These are phyloP conservation scores for Cystofilobasidium capitatum DNA, from an alignment of 768 basidiomycete species.

Conservation along the genomic window DNA sequence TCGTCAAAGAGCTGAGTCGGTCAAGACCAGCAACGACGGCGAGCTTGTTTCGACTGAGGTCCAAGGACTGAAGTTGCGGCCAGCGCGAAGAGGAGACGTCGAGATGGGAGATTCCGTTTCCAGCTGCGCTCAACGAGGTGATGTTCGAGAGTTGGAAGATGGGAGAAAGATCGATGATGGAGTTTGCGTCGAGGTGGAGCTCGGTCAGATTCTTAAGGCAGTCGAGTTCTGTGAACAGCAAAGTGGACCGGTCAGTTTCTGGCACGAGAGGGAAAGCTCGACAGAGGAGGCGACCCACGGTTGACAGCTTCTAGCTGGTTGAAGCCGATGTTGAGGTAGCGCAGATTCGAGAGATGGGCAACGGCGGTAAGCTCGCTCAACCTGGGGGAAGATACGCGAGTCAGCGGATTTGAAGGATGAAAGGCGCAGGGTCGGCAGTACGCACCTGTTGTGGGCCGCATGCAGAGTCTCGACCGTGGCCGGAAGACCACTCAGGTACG, in stretches of 20 bases:
- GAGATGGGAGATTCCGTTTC: conserved; percentile 56
- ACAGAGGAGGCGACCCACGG: conserved; percentile 50
- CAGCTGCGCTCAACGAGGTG: conserved; percentile 69
- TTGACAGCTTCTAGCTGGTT: conserved; percentile 80
- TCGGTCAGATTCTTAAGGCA: conserved; percentile 79
- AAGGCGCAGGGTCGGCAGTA: neutral
- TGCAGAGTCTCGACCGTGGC: conserved; percentile 38
- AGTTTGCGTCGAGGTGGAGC: conserved; percentile 80
- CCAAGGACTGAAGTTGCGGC: conserved; percentile 63
- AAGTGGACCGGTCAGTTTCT: neutral
- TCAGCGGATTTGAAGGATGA: neutral
- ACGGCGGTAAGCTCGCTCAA: conserved; percentile 81
- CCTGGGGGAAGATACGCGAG: conserved; percentile 40
- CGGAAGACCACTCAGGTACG: conserved; percentile 44
- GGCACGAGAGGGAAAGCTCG: conserved; percentile 8
- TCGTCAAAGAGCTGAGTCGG: conserved; percentile 45
- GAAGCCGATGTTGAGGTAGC: conserved; percentile 78
- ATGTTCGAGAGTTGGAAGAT: conserved; percentile 70
- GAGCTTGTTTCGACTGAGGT: conserved; percentile 68
- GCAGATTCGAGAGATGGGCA: conserved; percentile 72
- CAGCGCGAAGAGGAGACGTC: conserved; percentile 60
- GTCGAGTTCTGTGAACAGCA: conserved; percentile 53
- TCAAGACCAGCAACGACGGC: conserved; percentile 52
- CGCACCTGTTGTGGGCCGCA: conserved; percentile 36
- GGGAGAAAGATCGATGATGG: conserved; percentile 62